Evolutionary conservation across 2,329 filamentous ascomycete genomes (phyloP).

Genomic region (Dothistroma pini): DNA sequence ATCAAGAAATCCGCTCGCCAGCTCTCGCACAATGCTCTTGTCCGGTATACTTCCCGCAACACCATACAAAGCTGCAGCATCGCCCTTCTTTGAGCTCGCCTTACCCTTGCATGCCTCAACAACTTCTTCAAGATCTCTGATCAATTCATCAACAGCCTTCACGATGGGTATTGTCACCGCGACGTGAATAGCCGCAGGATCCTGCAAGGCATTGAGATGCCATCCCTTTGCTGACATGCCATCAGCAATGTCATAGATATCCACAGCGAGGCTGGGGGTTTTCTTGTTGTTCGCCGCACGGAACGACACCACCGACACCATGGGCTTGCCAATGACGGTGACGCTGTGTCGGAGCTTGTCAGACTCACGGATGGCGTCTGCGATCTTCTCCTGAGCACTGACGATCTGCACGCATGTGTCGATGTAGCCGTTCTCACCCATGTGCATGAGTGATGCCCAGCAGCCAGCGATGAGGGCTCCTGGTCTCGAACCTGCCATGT

Average conservation of each 20-base stretch:
- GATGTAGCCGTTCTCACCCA: conserved; percentile 85
- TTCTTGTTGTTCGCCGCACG: conserved; percentile 46
- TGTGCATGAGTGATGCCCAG: conserved; percentile 87
- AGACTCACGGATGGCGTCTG: conserved; percentile 66
- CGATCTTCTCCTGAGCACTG: conserved; percentile 77
- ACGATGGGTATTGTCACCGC: conserved; percentile 87
- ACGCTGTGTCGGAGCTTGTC: conserved; percentile 69
- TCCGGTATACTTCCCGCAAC: conserved; percentile 93
- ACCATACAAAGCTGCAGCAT: conserved; percentile 86
- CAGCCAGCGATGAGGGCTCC: conserved; percentile 93
- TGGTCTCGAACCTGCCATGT: conserved; percentile 84
- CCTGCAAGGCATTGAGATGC: conserved; percentile 94
- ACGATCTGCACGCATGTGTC: conserved; percentile 85
- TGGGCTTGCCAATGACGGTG: conserved; percentile 74
- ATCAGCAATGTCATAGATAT: conserved; percentile 94
- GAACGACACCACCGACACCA: conserved; percentile 90
- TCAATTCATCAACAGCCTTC: conserved; percentile 73
- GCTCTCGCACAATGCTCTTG: conserved; percentile 87
- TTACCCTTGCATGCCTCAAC: conserved; percentile 73
- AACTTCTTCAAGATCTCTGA: conserved; percentile 62
- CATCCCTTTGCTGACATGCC: conserved; percentile 79
- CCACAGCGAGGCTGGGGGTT: conserved; percentile 56
- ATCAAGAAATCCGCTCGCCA: conserved; percentile 89
- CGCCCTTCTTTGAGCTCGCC: conserved; percentile 61
- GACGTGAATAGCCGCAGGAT: conserved; percentile 86